A percentile compares a stretch with the other conserved stretches of the same genome.
These are phyloP conservation scores for Pythium dissimile DNA, from an alignment of 352 stramenopile genomes.

Conservation along the genomic window DNA sequence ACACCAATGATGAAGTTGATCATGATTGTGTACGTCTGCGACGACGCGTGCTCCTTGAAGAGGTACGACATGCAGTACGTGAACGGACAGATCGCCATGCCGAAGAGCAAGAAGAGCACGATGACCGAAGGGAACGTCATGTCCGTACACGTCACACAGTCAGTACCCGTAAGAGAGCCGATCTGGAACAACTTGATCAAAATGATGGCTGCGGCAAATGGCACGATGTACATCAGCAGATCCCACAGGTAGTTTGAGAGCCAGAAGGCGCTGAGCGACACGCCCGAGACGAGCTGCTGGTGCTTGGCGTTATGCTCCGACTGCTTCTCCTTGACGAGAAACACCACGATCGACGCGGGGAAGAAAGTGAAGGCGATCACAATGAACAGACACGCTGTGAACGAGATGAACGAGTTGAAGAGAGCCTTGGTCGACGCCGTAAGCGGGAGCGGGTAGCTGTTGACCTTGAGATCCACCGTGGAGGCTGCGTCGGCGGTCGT, in stretches of 20 bases:
- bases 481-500: constrained; percentile 8
- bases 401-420: constrained; percentile 56
- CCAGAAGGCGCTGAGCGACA: constrained; percentile 93
- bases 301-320: constrained; percentile 93
- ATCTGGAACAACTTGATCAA: constrained; percentile 37
- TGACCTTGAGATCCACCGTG: constrained; percentile 38
- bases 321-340: constrained; percentile 94
- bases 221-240: constrained; percentile 87
- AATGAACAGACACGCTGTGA: constrained; percentile 85
- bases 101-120: constrained; percentile 52
- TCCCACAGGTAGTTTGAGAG: constrained; percentile 93
- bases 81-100: constrained; percentile 51
- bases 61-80: constrained; percentile 62
- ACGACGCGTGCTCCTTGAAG: constrained; percentile 52
- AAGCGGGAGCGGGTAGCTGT: constrained; percentile 48
- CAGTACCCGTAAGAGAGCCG: constrained; percentile 5
- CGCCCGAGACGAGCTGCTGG: constrained; percentile 93
- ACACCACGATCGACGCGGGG: constrained; percentile 89
- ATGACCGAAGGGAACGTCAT: constrained; percentile 29
- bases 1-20: constrained; percentile 64
- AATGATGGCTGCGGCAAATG: constrained; percentile 34
- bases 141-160: constrained; percentile 39
- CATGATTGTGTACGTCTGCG: constrained; percentile 66
- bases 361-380: constrained; percentile 90
- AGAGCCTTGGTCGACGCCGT: constrained; percentile 30